A percentile compares a stretch with the other conserved stretches of the same genome.
These are phyloP conservation scores for Anthracocystis walkeri DNA, from an alignment of 1,284 basidiomycete genomes.

Conservation along the genomic window DNA sequence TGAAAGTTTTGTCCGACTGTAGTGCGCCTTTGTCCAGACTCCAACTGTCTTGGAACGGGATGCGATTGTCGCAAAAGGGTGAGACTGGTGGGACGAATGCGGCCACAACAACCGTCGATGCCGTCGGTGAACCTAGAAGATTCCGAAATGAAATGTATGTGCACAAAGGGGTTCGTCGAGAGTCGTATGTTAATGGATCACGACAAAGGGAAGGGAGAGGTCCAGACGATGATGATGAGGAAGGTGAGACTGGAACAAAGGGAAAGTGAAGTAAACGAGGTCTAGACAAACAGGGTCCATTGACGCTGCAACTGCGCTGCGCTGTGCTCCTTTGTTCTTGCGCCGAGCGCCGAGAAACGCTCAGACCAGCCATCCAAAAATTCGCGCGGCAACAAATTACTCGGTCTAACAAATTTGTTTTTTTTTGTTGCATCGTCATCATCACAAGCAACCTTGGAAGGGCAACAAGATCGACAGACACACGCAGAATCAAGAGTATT, in stretches of 20 bases:
- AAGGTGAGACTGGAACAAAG: background rate
- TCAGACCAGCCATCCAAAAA: background rate
- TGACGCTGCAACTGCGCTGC: too few relatives aligned
- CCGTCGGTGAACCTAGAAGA: background rate
- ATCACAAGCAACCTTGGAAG: background rate
- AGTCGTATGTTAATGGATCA: background rate
- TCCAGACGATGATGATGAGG: background rate
- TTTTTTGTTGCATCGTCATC: background rate
- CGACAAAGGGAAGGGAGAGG: background rate
- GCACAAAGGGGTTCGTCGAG: slow-evolving; percentile 1
- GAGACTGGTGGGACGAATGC: too few relatives aligned
- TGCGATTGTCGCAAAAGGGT: too few relatives aligned
- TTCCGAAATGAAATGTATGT: background rate
- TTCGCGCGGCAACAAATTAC: background rate
- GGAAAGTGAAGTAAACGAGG: background rate
- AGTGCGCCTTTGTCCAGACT: too few relatives aligned
- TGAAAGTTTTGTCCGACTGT: too few relatives aligned
- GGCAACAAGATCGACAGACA: background rate
- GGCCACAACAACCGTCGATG: background rate
- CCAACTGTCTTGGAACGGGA: too few relatives aligned
- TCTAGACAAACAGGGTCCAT: background rate
- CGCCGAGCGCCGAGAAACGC: background rate
- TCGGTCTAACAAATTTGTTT: background rate
- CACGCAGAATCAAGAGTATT: background rate
- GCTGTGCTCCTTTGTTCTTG: too few relatives aligned